phyloP scores from a whole-genome alignment of 1,284 basidiomycete species.

The Boletus smithii region DNA sequence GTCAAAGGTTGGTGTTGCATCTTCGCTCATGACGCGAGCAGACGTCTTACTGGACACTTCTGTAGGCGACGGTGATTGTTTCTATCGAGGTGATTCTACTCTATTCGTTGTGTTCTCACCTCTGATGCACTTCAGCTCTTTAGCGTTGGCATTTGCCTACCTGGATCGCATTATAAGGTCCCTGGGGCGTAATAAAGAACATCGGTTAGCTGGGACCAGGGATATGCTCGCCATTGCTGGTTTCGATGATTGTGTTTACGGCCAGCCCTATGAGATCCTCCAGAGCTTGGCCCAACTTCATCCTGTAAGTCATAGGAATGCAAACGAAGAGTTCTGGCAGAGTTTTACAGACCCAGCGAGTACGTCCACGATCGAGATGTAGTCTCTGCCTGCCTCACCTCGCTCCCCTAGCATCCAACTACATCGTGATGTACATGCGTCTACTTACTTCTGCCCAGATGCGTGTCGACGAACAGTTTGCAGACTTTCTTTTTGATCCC shows the following conservation, averaged over 20 bases:
- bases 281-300: conserved; percentile 38
- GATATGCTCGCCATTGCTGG: conserved; percentile 57
- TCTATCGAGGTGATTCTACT: conserved; percentile 62
- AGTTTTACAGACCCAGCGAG: conserved; percentile 57
- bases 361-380: conserved; percentile 29
- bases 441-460: conserved; percentile 82
- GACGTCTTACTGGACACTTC: conserved; percentile 8
- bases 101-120: conserved; percentile 5
- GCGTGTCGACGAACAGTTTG: conserved; percentile 53
- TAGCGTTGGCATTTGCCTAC: conserved; percentile 70
- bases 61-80: conserved; percentile 75
- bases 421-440: conserved; percentile 73
- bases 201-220: conserved; percentile 51
- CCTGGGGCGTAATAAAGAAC: conserved; percentile 44
- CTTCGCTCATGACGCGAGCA: conserved; percentile 33
- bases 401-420: conserved; percentile 53
- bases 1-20: conserved; percentile 53
- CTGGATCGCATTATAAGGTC: conserved; percentile 54
- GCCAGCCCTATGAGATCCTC: conserved; percentile 51
- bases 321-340: conserved; percentile 34
- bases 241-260: conserved; percentile 65
- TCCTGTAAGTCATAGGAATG: conserved; percentile 35
- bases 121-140: conserved; percentile 35
- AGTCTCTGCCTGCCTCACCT: conserved; percentile 3
- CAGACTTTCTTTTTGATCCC: conserved; percentile 74